These are phyloP conservation scores for Dujonia santamariae DNA, from an alignment of 1,139 yeast genomes.

Conservation along the genomic window DNA sequence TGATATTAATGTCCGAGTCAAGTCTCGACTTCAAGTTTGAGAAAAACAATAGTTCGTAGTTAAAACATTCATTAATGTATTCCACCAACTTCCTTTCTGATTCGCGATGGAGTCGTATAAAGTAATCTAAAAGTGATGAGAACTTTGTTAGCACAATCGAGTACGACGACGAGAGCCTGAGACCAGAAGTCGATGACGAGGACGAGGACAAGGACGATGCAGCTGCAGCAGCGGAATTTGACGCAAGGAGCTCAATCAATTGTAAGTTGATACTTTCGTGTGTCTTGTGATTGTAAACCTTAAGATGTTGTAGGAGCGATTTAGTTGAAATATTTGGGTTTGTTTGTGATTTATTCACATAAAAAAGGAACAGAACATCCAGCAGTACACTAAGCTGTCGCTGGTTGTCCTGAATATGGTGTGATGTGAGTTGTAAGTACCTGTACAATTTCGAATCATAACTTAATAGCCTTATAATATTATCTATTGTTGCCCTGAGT, in stretches of 20 bases:
- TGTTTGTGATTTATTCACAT: not conserved
- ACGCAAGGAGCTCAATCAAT: constrained; percentile 4
- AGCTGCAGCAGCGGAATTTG: constrained; percentile 1
- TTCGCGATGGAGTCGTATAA: constrained; percentile 18
- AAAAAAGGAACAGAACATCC: constrained; percentile 4
- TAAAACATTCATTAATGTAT: constrained; percentile 20
- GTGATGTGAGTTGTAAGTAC: not conserved
- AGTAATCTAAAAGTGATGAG: constrained; percentile 19
- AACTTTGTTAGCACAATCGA: constrained; percentile 9
- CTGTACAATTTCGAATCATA: constrained; percentile 3
- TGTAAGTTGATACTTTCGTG: constrained; percentile 3
- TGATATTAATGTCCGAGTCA: constrained; percentile 13
- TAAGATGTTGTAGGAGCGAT: constrained; percentile 1
- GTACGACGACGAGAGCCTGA: not conserved
- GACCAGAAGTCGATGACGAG: not conserved
- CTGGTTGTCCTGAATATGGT: too few species aligned
- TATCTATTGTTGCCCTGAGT: constrained; percentile 14
- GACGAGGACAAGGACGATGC: not conserved
- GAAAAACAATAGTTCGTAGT: constrained; percentile 19
- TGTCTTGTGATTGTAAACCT: not conserved
- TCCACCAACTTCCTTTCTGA: constrained; percentile 19
- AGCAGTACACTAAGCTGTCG: too few species aligned
- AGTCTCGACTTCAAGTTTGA: constrained; percentile 16
- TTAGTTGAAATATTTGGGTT: not conserved
- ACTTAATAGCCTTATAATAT: constrained; percentile 1